Evolutionary conservation across 192 early-diverging fungal species (phyloP).

Genomic region (Chytriomyces sp.): DNA sequence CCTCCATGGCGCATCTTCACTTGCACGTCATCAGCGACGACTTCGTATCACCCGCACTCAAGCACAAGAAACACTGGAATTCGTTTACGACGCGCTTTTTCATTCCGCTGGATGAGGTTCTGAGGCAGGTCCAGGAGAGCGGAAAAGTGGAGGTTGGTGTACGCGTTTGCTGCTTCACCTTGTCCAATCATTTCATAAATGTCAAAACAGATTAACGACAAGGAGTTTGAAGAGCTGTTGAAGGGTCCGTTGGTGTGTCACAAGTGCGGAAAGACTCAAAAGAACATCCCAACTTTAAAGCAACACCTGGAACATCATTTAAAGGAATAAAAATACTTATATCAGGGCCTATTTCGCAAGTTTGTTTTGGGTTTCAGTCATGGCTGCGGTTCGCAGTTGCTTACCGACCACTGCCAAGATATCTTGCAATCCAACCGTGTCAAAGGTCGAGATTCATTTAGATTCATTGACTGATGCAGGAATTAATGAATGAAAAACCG

Average conservation of each 20-base stretch:
- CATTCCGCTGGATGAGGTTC: conserved; percentile 41
- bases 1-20: conserved; percentile 64
- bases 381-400: too few relatives aligned
- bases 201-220: conserved; percentile 33
- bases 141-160: conserved; percentile 40
- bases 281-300: conserved; percentile 54
- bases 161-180: neutral
- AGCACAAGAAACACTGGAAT: conserved; percentile 66
- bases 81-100: conserved; percentile 68
- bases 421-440: too few relatives aligned
- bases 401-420: too few relatives aligned
- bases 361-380: too few relatives aligned
- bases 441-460: too few relatives aligned
- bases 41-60: conserved; percentile 52
- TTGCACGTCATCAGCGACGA: conserved; percentile 68
- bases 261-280: conserved; percentile 40
- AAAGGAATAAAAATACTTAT: neutral
- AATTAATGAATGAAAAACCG: too few relatives aligned
- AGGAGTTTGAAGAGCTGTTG: conserved; percentile 37
- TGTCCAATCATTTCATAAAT: neutral
- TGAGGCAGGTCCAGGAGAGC: conserved; percentile 33
- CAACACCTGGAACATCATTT: conserved; percentile 39
- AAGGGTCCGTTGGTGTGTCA: conserved; percentile 55
- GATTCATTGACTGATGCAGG: too few relatives aligned
- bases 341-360: too few relatives aligned